Evolutionary conservation across 2,329 filamentous ascomycete genomes (phyloP), one percentile per base, ranked within the genome.

Genomic region (Fusarium temperatum): DNA sequence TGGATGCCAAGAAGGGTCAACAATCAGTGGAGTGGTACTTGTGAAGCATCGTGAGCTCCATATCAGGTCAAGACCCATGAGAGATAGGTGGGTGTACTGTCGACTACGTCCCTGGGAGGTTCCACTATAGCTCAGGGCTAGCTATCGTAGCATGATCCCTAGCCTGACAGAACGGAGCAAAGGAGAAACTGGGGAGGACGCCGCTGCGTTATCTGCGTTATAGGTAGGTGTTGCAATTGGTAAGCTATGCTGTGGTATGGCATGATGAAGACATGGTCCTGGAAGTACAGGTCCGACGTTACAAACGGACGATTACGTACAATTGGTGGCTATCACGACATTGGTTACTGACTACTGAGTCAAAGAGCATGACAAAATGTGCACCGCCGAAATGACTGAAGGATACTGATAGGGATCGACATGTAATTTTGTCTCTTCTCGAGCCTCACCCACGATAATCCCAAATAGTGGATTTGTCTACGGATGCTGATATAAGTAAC

Each of bases 41-140:
- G 51, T 76, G 76, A 78, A 66, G 76, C 68, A 78, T 78, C 76
- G 75, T 77, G 72, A 74, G 74, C 63, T 67, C 74, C 68, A 44
- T 63, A 72, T 53, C 35, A 63, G 61, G 69, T 61, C 58, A 61
- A 62, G 66, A 76, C 70, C 62, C 62, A 69, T 67, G 42, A 60
- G 69, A 51, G 62, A 58, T 60, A 64, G 66, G 38, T 35, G 30
- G 24, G 38, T 51, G 56, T 30, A 48, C 28, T 26, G 63, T 30
- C 50, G 32, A 53, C 50, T 53, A 32, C 18, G 41, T 47, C 57
- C 68, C 65, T 62, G 55, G 30, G 24, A 59, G 66, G 57, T 63
- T 71, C 75, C 75, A 75, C 76, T 56, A 63, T 65, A 64, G 63
- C 71, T 64, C 65, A 66, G 59, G 70, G 58, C 63, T 68, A 61